Conservation (phyloP, 768 basidiomycete species). For the Xerocomellus chrysenteron region DNA sequence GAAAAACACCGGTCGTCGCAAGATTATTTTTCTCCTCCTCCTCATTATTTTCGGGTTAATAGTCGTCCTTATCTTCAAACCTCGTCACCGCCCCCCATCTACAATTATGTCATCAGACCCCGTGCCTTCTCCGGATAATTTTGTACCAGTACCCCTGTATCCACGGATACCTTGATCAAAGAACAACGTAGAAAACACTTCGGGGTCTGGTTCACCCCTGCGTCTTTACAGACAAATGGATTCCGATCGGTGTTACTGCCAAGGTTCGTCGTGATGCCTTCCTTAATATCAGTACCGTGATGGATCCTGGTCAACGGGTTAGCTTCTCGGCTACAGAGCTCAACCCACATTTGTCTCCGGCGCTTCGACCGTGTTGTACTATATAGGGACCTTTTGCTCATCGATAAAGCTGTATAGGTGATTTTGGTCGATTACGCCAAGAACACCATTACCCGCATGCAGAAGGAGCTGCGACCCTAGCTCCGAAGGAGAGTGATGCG, state of each 20-base stretch:
- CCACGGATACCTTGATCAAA: slow-evolving; percentile 32
- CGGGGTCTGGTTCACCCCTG: slow-evolving; percentile 4
- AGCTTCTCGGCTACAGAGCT: slow-evolving; percentile 7
- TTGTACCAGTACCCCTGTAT: slow-evolving; percentile 33
- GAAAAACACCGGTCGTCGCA: slow-evolving; percentile 87
- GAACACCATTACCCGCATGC: background rate
- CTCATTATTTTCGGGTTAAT: slow-evolving; percentile 88
- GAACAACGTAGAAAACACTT: slow-evolving; percentile 16
- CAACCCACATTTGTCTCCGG: background rate
- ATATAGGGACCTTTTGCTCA: slow-evolving; percentile 8
- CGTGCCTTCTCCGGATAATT: slow-evolving; percentile 24
- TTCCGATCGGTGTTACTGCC: slow-evolving; percentile 1
- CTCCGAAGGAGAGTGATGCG: slow-evolving; percentile 1
- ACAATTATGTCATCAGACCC: slow-evolving; percentile 30
- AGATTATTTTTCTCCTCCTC: slow-evolving; percentile 89
- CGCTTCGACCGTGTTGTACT: slow-evolving; percentile 10
- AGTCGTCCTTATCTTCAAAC: slow-evolving; percentile 90
- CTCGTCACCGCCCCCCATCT: slow-evolving; percentile 52
- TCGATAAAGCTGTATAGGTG: slow-evolving; percentile 19
- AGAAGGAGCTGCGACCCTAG: background rate
- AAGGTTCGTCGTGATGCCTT: slow-evolving; percentile 19
- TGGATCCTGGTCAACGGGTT: slow-evolving; percentile 9
- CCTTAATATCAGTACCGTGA: background rate
- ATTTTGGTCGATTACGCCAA: slow-evolving; percentile 9
- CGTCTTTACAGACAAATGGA: slow-evolving; percentile 4